Evolutionary conservation across 1,139 yeast species (phyloP).

Genomic region (Geotrichum restrictum): DNA sequence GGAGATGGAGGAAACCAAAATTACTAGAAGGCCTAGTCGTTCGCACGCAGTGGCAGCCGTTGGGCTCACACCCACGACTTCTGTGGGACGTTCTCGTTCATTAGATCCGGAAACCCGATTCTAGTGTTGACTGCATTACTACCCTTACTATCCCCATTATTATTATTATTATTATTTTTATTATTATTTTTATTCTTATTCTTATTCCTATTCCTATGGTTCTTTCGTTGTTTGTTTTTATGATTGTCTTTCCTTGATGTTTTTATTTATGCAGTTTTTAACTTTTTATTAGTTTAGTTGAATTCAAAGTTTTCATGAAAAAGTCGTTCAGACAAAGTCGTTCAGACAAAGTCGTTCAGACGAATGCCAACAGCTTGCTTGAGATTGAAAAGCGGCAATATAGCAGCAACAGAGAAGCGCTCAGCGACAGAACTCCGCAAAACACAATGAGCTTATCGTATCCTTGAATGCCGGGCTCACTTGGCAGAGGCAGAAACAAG

Average conservation of each 20-base stretch:
- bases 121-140: no score
- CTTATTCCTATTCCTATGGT: background rate
- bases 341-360: no score
- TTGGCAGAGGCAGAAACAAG: conserved; percentile 36
- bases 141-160: background rate
- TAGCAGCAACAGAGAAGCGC: conserved; percentile 22
- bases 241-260: background rate
- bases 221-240: background rate
- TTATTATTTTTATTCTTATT: background rate
- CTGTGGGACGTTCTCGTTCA: conserved; percentile 6
- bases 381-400: conserved; percentile 25
- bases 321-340: no score
- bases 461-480: conserved; percentile 23
- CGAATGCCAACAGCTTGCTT: conserved; percentile 28
- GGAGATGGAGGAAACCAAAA: background rate
- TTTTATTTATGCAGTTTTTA: background rate
- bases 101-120: conserved; percentile 13
- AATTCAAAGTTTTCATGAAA: no score
- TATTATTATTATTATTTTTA: background rate
- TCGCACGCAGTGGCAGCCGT: background rate
- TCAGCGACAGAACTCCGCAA: conserved; percentile 27
- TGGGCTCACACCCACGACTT: background rate
- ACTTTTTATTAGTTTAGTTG: no score
- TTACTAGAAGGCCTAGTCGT: conserved; percentile 9
- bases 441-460: conserved; percentile 26